These are phyloP conservation scores for Handroanthus guayacan DNA, from an alignment of 257 asterid genomes.

Conservation along the genomic window DNA sequence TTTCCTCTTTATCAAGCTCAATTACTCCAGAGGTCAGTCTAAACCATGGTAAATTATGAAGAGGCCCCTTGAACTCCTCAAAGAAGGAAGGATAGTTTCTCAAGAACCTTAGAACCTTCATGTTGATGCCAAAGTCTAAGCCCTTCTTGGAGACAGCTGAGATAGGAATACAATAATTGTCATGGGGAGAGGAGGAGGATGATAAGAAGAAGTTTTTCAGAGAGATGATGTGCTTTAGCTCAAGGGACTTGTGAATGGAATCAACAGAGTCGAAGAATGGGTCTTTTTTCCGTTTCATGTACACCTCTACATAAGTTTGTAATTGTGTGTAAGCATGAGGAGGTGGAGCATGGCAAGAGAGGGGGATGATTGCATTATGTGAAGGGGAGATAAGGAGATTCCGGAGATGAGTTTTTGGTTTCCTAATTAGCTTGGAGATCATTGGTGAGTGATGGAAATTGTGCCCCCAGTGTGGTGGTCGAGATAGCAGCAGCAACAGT, in stretches of 20 bases:
- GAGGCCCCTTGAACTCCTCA: constrained; percentile 84
- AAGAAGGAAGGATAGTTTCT: constrained; percentile 83
- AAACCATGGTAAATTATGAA: constrained; percentile 82
- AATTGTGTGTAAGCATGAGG: constrained; percentile 44
- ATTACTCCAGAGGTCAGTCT: constrained; percentile 69
- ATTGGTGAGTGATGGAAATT: background rate
- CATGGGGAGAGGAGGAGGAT: constrained; percentile 66
- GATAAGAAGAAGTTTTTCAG: constrained; percentile 73
- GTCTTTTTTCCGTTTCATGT: constrained; percentile 93
- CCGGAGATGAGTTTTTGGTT: constrained; percentile 14
- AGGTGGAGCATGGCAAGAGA: constrained; percentile 4
- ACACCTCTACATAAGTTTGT: constrained; percentile 71
- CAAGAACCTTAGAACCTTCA: constrained; percentile 76
- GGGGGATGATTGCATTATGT: constrained; percentile 22
- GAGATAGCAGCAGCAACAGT: background rate
- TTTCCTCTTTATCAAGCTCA: constrained; percentile 77
- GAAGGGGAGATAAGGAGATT: constrained; percentile 38
- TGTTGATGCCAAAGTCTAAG: constrained; percentile 54
- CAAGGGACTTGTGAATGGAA: constrained; percentile 78
- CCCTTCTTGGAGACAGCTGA: constrained; percentile 76
- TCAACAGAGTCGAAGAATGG: constrained; percentile 69
- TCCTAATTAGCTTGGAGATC: constrained; percentile 29
- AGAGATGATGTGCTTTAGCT: constrained; percentile 69
- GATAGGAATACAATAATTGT: constrained; percentile 67
- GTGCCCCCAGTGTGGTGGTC: background rate